Evolutionary conservation across 2,329 filamentous ascomycete genomes (phyloP), one percentile per base, ranked within the genome.

Genomic region (Pseudocercospora ulei): DNA sequence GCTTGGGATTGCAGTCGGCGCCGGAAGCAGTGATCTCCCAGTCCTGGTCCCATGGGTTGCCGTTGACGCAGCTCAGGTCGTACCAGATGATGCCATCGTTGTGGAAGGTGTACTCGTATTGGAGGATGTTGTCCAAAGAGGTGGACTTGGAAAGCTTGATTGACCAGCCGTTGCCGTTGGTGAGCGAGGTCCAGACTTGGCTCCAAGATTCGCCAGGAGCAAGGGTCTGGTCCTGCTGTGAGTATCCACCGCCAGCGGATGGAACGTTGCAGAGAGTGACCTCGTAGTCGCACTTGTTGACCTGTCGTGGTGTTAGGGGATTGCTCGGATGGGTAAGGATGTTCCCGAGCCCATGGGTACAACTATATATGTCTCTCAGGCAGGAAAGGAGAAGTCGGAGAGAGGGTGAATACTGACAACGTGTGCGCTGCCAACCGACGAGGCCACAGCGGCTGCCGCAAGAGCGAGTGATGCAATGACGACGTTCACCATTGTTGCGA

Each of bases 101-200:
- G 38, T 59, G 57, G 48, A 49, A 59, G 28, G 60, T 62, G 49
- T 62, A 63, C 51, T 62, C 60, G 44, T 58, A 62, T 43, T 62
- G 60, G 35, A 62, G 49, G 44, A 60, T 54, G 51, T 57, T 53
- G 41, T 49, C 38, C 26, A 49, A 43, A 35, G 41, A 31, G 16
- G 37, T 30, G 20, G 41, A 43, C 49, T 58, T 55, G 47, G 57
- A 57, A 24, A 62, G 55, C 58, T 62, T 62, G 53, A 62, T 58
- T 11, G 59, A 59, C 60, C 60, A 62, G 22, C 60, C 60, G 28
- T 54, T 46, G 36, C 40, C 43, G 43, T 58, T 59, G 46, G 49
- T 41, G 17, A 62, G 53, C 44, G 51, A 24, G n/a, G 54, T 60
- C 52, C 53, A 62, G n/a, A 47, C 12, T 46, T 60, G 57, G 8